Evolutionary conservation across 352 stramenopile genomes (phyloP).

Genomic region (Phytophthora foliorum): DNA sequence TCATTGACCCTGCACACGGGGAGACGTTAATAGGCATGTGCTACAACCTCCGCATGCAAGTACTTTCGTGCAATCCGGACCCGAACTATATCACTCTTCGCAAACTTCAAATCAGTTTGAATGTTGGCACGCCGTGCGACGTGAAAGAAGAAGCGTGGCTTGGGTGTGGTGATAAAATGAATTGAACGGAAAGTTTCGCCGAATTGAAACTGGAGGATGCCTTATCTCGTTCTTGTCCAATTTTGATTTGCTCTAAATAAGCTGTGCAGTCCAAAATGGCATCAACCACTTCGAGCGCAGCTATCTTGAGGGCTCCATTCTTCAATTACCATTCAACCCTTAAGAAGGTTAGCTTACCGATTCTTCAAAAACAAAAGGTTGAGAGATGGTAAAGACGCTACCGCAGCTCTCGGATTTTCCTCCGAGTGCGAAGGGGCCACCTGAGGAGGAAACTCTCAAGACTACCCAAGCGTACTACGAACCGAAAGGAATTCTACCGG

Average conservation of each 20-base stretch:
- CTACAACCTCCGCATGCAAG: slow-evolving; percentile 36
- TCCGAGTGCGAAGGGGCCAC: background rate
- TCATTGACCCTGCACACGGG: slow-evolving; percentile 13
- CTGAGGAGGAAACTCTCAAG: too few species aligned
- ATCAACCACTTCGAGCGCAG: too few species aligned
- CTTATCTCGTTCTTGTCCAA: too few species aligned
- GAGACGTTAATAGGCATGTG: slow-evolving; percentile 24
- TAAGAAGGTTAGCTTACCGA: too few species aligned
- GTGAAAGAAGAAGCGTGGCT: slow-evolving; percentile 30
- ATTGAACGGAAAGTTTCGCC: too few species aligned
- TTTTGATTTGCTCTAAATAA: too few species aligned
- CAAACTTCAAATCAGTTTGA: slow-evolving; percentile 25
- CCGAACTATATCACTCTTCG: slow-evolving; percentile 29
- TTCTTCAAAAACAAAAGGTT: too few species aligned
- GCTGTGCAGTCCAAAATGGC: too few species aligned
- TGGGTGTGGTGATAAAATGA: slow-evolving; percentile 13
- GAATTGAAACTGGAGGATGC: too few species aligned
- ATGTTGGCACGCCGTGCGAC: slow-evolving; percentile 24
- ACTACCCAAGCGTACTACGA: too few species aligned
- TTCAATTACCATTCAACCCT: background rate
- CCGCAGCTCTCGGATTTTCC: background rate
- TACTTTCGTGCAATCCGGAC: slow-evolving; percentile 35
- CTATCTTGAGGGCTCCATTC: background rate
- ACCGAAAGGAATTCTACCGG: too few species aligned
- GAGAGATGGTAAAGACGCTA: background rate